phyloP scores from a whole-genome alignment of 805 yeast genomes.

The Komagataella mondaviorum region DNA sequence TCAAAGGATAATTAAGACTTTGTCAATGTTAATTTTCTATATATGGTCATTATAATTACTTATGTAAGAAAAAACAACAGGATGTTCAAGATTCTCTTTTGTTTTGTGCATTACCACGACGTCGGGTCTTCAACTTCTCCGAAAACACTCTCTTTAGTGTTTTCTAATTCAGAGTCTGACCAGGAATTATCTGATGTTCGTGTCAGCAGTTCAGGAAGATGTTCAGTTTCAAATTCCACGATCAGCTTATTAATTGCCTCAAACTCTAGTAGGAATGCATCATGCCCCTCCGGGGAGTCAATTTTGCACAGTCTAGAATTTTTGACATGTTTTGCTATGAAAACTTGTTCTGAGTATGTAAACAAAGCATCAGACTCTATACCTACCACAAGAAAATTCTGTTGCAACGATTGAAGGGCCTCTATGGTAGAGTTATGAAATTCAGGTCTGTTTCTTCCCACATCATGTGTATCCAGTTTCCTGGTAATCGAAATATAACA shows the following conservation, averaged over 20 bases:
- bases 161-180: constrained; percentile 29
- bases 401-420: constrained; percentile 45
- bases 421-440: constrained; percentile 24
- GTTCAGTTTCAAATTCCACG: constrained; percentile 43
- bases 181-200: constrained; percentile 31
- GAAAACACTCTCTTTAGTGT: constrained; percentile 51
- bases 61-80: constrained; percentile 2
- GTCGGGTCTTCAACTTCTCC: constrained; percentile 97
- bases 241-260: constrained; percentile 65
- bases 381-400: constrained; percentile 80
- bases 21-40: background rate
- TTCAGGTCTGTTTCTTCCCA: constrained; percentile 58
- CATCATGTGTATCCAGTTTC: constrained; percentile 90
- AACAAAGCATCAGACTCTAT: constrained; percentile 87
- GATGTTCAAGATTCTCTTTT: background rate
- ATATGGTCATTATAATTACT: background rate
- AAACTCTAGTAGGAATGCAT: constrained; percentile 88
- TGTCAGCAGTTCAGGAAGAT: constrained; percentile 47
- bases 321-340: constrained; percentile 64
- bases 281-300: constrained; percentile 93
- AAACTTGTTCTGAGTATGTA: constrained; percentile 83
- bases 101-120: constrained; percentile 47
- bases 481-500: constrained; percentile 91
- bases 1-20: background rate
- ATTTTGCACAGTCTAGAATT: constrained; percentile 56